A percentile compares a stretch with the other conserved stretches of the same genome.
phyloP scores from a whole-genome alignment of 306 rosid genomes.

The Pachyrhizus erosus region DNA sequence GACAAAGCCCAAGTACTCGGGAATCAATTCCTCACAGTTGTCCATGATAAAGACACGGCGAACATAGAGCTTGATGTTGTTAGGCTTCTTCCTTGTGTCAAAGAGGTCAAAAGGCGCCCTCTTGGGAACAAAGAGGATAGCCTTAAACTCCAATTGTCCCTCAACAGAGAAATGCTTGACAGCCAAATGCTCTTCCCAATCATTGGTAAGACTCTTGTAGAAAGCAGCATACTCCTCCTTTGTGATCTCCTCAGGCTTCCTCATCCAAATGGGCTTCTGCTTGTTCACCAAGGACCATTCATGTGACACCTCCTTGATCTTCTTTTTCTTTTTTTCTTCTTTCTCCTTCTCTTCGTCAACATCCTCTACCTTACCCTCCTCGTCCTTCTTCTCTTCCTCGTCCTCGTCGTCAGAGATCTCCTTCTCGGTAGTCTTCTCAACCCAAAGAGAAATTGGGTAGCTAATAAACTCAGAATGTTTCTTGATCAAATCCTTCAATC shows the following conservation, averaged over 20 bases:
- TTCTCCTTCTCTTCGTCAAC: conserved; percentile 88
- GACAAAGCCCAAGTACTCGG: conserved; percentile 79
- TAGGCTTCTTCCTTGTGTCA: conserved; percentile 89
- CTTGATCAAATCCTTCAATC: conserved; percentile 81
- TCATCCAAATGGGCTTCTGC: conserved; percentile 94
- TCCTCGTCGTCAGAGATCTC: conserved; percentile 90
- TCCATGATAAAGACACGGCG: conserved; percentile 92
- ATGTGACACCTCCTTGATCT: conserved; percentile 79
- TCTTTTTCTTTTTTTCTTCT: conserved; percentile 90
- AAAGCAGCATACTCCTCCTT: conserved; percentile 89
- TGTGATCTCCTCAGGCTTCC: conserved; percentile 83
- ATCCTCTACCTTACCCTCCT: conserved; percentile 90
- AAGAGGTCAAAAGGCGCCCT: conserved; percentile 91
- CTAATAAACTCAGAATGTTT: conserved; percentile 93
- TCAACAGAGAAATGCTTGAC: conserved; percentile 94
- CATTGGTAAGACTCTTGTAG: conserved; percentile 84
- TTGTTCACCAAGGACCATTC: conserved; percentile 91
- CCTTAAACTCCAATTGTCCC: conserved; percentile 91
- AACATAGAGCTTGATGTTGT: conserved; percentile 86
- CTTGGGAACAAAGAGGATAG: conserved; percentile 86
- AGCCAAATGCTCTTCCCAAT: conserved; percentile 88
- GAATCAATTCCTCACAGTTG: conserved; percentile 91
- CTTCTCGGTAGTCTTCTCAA: conserved; percentile 87
- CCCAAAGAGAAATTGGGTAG: conserved; percentile 89
- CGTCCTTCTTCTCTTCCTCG: conserved; percentile 91